Base-by-base conservation (phyloP, 192 early-diverging fungal genomes). In the Ambispora gerdemannii region DNA sequence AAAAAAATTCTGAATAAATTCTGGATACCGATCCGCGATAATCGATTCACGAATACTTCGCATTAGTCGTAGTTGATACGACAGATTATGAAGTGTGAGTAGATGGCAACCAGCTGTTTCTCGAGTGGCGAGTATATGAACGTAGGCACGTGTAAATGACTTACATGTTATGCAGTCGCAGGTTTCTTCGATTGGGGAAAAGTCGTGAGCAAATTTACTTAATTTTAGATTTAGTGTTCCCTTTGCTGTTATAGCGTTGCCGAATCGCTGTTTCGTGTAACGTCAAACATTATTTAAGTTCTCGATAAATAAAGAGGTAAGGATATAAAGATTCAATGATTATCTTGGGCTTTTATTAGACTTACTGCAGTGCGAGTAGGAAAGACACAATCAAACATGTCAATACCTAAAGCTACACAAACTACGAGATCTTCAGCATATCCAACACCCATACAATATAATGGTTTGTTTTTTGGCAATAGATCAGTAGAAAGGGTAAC, bases 361-460 rank as follows among this genome's bases (percentile, higher is more conserved):
- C 75, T 72, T 77, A 83, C 82, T 3, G 93, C 93, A 22, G 93
- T 94, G 50, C 93, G 85, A 2, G 93, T 94, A 0, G 93, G 93
- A 74, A 89, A 94, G 27, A 94, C 93, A 77, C 93, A 94, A 72
- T 94, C 93, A 75, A 89, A 94, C 91, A 93, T 92, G 75, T 94
- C 91, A 47, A 94, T 90, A 35, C 93, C 93, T 71, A 94, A 77
- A 34, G 93, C 91, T 27, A 86, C 85, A 82, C 93, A 92, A 1
- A 94, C 89, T 2, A 94, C 90, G 72, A 93, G 73, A 75, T 94
- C 91, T 63, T 90, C 90, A 4, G 91, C 89, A 60, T 93, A 87
- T 11, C 92, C 93, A 30, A 94, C 90, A 20, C 93, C 93, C 93
- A 94, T 94, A 79, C 91, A 94, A 80, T 94, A 94, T 72, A 91